Evolutionary conservation across 345 rosid genomes (phyloP), one percentile per base, ranked within the genome.

Genomic region (Moricandia moricandioides): DNA sequence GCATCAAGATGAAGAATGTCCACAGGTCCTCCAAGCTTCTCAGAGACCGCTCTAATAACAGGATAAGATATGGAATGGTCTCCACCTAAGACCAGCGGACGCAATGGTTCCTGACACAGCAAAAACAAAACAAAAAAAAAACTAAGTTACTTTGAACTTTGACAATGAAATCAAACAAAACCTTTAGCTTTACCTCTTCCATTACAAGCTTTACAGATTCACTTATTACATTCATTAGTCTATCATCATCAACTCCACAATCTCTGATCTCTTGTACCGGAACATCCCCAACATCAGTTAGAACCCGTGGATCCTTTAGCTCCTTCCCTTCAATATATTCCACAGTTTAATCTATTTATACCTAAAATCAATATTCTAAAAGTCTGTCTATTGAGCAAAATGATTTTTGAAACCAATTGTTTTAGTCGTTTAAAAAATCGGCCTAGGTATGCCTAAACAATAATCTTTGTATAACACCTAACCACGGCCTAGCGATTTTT

Each of bases 241-340:
- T 85, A 69, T 92, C 98, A 85, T 92, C 98, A 79, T 92, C 90
- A 33, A 92, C 99, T 13, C 90, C 94, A 85, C 89, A 92, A 81
- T 95, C 99, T 76, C 98, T 91, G 77, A 95, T 92, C 80, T 95
- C 99, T 80, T 95, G 99, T 43, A 95, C 94, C 0, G 99, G 99
- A 54, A 92, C 92, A 78, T 95, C 99, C 2, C 99, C 98, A 55
- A 92, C 97, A 86, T 95, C 97, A 37, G 96, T 95, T 51, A 95
- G 82, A 69, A 95, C 97, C 30, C 94, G 84, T 2, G 99, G 97
- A 75, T 95, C 99, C 69, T 85, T 87, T 43, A 95, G 79, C 79
- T 89, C 86, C 81, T 92, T 92, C 73, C 99, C 99, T 92, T 83
- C 77, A 82, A 26, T 12, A n/a, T 35, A 56, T 37, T 26, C 55